Evolutionary conservation across 2,329 filamentous ascomycete species (phyloP), one percentile per base, ranked within the genome.

Genomic region (Kalmusia sp.): DNA sequence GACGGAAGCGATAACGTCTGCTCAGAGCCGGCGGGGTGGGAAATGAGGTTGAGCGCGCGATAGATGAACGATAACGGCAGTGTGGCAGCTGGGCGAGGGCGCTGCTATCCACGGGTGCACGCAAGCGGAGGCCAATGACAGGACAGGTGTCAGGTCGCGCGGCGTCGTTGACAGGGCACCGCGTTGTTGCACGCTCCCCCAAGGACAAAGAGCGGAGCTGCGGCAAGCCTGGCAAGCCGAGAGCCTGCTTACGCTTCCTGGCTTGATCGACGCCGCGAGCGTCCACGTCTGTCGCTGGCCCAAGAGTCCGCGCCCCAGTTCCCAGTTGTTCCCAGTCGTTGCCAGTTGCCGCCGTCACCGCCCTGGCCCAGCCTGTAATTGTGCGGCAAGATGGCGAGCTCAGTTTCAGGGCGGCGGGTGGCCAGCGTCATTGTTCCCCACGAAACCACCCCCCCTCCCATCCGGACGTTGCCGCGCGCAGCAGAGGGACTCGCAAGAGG

Each of bases 121-220:
- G 41, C 41, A 45, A 15, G 14, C 21, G 14, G 52, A 30, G 47
- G 31, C 57, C 64, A 64, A 62, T 65, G 39, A 61, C 50, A 61
- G 63, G 63, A 55, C 64, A 68, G 56, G 58, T 65, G 67, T 58
- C 64, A 55, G 55, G 49, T 37, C n/a, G 47, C 34, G 47, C 37
- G 28, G 43, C 28, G 33, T 27, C 28, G 34, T 2, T n/a, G 34
- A 37, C 44, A 28, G 24, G 44, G 44, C 22, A 9, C 8, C 11
- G 34, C 24, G 41, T 15, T 47, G 50, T 47, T 47, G 40, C 25
- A 38, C 3, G 30, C 21, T 33, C 31, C 39, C 39, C 9, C n/a
- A n/a, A 34, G 22, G 27, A 34, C 37, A n/a, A 40, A 19, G 37
- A 7, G 27, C 27, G 6, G 22, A 24, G 4, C 9, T n/a, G n/a